Percentiles rank a stretch among this genome's conserved stretches.
phyloP scores from a whole-genome alignment of 129 eudicot species.

The Lactuca saligna region DNA sequence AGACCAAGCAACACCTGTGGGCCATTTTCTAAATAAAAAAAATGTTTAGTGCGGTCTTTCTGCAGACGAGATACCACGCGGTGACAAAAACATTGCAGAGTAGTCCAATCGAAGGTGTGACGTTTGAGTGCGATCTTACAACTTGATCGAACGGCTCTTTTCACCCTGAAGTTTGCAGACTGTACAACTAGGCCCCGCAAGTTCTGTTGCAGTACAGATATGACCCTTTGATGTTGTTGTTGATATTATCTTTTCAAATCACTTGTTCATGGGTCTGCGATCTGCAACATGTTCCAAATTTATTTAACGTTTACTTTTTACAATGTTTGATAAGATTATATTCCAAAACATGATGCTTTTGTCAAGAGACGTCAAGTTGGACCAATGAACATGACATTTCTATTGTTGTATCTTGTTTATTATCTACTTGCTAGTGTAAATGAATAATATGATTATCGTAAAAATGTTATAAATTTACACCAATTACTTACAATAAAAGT shows the following conservation, averaged over 20 bases:
- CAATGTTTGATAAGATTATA: too few relatives aligned
- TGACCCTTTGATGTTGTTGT: not conserved
- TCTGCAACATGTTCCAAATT: not conserved
- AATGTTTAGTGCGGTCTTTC: conserved; percentile 7
- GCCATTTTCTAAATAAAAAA: not conserved
- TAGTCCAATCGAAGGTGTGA: conserved; percentile 23
- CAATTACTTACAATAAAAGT: too few relatives aligned
- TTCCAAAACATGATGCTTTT: too few relatives aligned
- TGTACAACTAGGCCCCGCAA: conserved; percentile 11
- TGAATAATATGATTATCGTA: too few relatives aligned
- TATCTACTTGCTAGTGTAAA: too few relatives aligned
- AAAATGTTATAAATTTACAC: too few relatives aligned
- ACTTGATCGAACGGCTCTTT: conserved; percentile 2
- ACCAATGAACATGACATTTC: too few relatives aligned
- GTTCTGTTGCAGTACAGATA: conserved; percentile 5
- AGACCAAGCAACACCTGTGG: not conserved
- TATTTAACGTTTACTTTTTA: not conserved
- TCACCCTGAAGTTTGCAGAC: not conserved
- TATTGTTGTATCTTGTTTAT: too few relatives aligned
- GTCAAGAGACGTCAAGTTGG: too few relatives aligned
- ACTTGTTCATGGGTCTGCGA: not conserved
- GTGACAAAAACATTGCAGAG: conserved; percentile 12
- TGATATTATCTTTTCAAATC: not conserved
- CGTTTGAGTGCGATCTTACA: conserved; percentile 27
- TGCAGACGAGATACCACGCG: conserved; percentile 21